Evolutionary conservation across 768 basidiomycete species (phyloP), one percentile per base, ranked within the genome.

Genomic region (Cystobasidium tubakii): DNA sequence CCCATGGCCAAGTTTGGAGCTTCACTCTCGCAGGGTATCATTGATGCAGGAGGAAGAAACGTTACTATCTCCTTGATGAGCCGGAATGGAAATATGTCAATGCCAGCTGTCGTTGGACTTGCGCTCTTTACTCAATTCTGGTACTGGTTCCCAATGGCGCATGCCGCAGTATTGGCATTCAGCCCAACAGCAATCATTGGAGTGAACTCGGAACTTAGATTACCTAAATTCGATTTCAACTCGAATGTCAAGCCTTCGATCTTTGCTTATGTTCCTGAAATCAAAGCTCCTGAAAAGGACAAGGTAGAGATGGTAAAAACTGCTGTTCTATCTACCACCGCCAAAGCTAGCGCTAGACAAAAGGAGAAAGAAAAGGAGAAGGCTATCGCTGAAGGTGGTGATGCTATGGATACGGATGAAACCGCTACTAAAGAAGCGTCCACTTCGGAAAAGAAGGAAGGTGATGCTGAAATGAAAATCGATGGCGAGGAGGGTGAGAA

Each of bases 91-190:
- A 93, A 89, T 77, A 86, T 87, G 76, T 95, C 97, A 81, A 94
- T 93, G 77, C 90, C 86, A 60, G 92, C 95, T 1, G 91, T 98
- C 76, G 92, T 98, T 39, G 96, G 96, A n/a, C 93, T 98, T 90
- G 88, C 90, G 21, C 82, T 99, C 80, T 99, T 99, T 84, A 91
- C 90, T 79, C 96, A 99, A 81, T 98, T 99, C 83, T 99, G 96
- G 96, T 98, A 98, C 81, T 99, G 96, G 96, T 99, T 94, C 82
- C 96, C 96, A 39, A 84, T 98, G 31, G 92, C 93, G 17, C 94
- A 97, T 79, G 92, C 90, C 75, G 89, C 90, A 19, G 90, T 89
- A 78, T 83, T 99, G 76, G 89, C 94, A 1, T 97, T 99, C 82
- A 89, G 91, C 71, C 94, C 96, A 1, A 99, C 96, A 17, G 93